Evolutionary conservation across 257 asterid genomes (phyloP), one percentile per base, ranked within the genome.

Genomic region (Agastache rugosa): DNA sequence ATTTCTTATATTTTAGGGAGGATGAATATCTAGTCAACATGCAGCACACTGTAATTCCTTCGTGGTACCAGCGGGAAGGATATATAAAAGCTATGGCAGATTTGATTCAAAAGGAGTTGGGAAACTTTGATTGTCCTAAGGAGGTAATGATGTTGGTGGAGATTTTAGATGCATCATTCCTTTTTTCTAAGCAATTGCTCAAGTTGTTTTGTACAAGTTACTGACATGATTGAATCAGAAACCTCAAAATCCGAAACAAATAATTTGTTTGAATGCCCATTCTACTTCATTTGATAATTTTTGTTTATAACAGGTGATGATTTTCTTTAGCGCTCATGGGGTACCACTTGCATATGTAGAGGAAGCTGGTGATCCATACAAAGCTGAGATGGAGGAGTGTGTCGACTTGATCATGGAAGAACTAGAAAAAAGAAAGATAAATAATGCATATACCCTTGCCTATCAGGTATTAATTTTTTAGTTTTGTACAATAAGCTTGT

Each of bases 341-440:
- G 99, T 95, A 15, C 99, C 99, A 65, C 85, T 89, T 77, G 99
- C 99, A 67, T 95, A 95, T 79, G 99, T 95, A 44, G 98, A 95
- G 89, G 97, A 95, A 85, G 99, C 98, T 75, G 99, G 99, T 75
- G 99, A 95, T 86, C 99, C 99, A 12, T 95, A 95, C 90, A 95
- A 95, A 83, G 98, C 98, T 67, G 99, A 95, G 87, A 95, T 95
- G 99, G 98, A 95, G 91, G 99, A 95, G 87, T 95, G 99, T 68
- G 96, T 94, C 63, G 99, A 94, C 86, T 86, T 91, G 82, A 93
- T 93, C 77, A 93, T 93, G 96, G 98, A 93, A 84, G 98, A 93
- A 85, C 85, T 93, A 72, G 98, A 93, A 83, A 82, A 77, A 78
- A 85, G 97, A 83, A 82, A 53, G 81, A 71, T 88, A 81, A 71